Base-by-base conservation (phyloP, 1,284 basidiomycete genomes). In the Coniophora puteana region DNA sequence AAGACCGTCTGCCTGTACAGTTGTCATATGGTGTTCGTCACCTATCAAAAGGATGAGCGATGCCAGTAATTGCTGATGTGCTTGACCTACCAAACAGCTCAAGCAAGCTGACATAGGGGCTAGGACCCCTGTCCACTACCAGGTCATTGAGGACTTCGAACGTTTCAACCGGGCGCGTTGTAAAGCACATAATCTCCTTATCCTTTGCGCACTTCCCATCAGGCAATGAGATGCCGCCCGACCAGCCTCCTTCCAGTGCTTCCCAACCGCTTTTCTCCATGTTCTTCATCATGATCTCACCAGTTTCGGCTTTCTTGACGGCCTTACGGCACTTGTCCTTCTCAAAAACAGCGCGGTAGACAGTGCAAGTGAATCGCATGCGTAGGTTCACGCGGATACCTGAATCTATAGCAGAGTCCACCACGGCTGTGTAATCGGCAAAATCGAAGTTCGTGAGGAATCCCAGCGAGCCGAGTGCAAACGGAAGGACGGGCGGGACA, bases 361-460 rank as follows among this genome's bases (percentile, higher is more conserved):
- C 92, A 1, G 95, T 98, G 60, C 95, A 98, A 4, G 94, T 98
- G 63, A 99, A 99, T 8, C 96, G 84, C 96, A 99, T 99, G 40
- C 96, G 87, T 13, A 99, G 74, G 62, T 99, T 99, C 47, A 99
- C 93, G 16, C 95, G 87, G 48, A 99, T 95, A 14, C 96, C 96
- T 17, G 86, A 80, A 57, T 97, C 91, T 48, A 99, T 81, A 11
- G 84, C 91, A 46, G 78, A 83, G 63, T 94, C 90, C 77, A 99
- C 86, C 18, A 94, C 93, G 8, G 80, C 67, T 56, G 83, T 78
- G 68, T 95, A 88, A 57, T 94, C 79, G 28, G 80, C 77, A 59
- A 96, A 99, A 65, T 98, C 93, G 55, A 99, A 99, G 63, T 97
- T 97, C 46, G 96, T 99, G 42, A 99, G 78, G 71, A 99, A 99